A percentile compares a stretch with the other conserved stretches of the same genome.
phyloP scores from a whole-genome alignment of 2,329 filamentous ascomycete species.

The Teratosphaeria zuluensis region DNA sequence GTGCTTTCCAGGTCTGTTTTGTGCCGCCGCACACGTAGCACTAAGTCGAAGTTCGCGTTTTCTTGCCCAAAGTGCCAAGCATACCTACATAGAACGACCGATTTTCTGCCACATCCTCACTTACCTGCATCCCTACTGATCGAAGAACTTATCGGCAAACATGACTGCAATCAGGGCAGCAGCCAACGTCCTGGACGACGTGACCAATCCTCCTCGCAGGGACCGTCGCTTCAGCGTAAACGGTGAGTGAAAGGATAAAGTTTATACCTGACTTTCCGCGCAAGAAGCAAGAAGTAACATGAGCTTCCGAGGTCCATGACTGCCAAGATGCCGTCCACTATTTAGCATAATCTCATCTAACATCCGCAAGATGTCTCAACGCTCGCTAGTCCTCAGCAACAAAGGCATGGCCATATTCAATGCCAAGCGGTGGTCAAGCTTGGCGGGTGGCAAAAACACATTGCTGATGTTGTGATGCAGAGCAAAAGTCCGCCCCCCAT shows the following conservation, averaged over 20 bases:
- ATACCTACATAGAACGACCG: background rate
- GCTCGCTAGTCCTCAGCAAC: background rate
- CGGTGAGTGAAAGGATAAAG: background rate
- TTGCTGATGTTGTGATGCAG: background rate
- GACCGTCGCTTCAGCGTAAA: background rate
- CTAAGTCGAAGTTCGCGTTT: background rate
- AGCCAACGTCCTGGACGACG: background rate
- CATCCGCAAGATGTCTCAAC: no score
- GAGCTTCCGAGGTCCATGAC: background rate
- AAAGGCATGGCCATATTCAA: background rate
- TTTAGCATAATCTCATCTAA: no score
- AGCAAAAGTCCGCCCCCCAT: conserved; percentile 44
- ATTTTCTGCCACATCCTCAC: background rate
- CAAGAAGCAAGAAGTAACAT: background rate
- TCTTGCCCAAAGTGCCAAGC: background rate
- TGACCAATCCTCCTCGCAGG: background rate
- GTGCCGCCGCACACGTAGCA: background rate
- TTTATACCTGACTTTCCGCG: background rate
- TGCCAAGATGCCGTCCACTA: background rate
- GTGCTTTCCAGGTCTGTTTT: background rate
- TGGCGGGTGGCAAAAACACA: background rate
- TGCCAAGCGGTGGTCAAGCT: background rate
- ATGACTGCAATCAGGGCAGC: conserved; percentile 1
- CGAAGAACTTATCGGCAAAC: background rate
- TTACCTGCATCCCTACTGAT: background rate